Evolutionary conservation across 2,329 filamentous ascomycete genomes (phyloP).

Genomic region (Pyrenochaeta sp.): DNA sequence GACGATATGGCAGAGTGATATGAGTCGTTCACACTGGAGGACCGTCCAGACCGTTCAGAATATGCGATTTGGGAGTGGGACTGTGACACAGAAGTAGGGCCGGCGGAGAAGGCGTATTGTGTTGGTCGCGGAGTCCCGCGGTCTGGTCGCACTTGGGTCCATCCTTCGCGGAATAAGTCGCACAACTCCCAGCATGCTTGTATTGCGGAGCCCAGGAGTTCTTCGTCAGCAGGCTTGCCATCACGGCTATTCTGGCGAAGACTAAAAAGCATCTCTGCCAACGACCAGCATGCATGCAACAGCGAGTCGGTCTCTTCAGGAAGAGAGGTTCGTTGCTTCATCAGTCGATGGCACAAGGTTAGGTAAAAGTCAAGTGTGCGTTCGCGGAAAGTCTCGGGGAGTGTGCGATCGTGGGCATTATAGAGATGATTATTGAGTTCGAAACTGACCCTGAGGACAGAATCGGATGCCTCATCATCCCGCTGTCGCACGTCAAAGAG

Average conservation of each 20-base stretch:
- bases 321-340: constrained; percentile 86
- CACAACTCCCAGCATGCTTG: constrained; percentile 96
- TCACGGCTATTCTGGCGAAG: constrained; percentile 83
- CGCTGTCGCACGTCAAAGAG: constrained; percentile 85
- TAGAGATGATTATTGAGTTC: constrained; percentile 96
- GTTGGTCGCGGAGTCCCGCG: constrained; percentile 83
- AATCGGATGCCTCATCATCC: constrained; percentile 82
- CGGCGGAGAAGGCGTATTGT: constrained; percentile 71
- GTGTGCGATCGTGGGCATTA: constrained; percentile 84
- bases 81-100: constrained; percentile 42
- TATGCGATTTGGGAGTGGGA: constrained; percentile 43
- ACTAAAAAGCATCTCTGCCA: constrained; percentile 93
- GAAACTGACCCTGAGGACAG: constrained; percentile 89
- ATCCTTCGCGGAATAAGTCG: constrained; percentile 90
- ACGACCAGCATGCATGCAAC: constrained; percentile 84
- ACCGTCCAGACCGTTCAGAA: constrained; percentile 46
- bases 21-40: constrained; percentile 57
- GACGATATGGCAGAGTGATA: constrained; percentile 56
- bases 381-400: constrained; percentile 88
- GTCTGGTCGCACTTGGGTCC: constrained; percentile 88
- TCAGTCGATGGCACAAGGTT: constrained; percentile 90
- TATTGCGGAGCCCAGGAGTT: constrained; percentile 84
- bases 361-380: constrained; percentile 94
- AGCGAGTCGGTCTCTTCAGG: constrained; percentile 85
- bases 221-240: constrained; percentile 77